These are phyloP conservation scores for Bruguiera sexangula DNA, from an alignment of 345 rosid species.

Conservation along the genomic window DNA sequence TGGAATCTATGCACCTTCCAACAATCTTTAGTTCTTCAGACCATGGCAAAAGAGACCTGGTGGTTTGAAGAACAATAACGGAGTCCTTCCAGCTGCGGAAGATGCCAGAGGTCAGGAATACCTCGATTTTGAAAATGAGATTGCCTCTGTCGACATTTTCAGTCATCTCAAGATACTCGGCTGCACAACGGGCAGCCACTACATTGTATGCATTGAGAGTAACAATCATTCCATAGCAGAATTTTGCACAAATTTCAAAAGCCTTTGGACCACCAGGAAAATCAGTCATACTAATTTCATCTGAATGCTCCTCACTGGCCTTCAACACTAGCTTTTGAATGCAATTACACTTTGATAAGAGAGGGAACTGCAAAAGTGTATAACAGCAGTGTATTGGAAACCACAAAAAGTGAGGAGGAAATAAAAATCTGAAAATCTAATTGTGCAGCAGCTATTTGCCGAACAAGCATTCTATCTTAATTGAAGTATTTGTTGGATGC, in stretches of 20 bases:
- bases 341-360: slow-evolving; percentile 73
- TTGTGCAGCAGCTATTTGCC: background rate
- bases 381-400: slow-evolving; percentile 4
- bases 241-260: slow-evolving; percentile 91
- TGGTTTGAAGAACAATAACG: slow-evolving; percentile 81
- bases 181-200: slow-evolving; percentile 81
- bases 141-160: slow-evolving; percentile 80
- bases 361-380: slow-evolving; percentile 67
- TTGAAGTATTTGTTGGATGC: background rate
- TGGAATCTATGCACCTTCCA: slow-evolving; percentile 80
- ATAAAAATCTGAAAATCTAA: background rate
- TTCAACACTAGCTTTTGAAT: slow-evolving; percentile 59
- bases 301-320: slow-evolving; percentile 48
- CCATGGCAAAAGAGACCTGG: slow-evolving; percentile 76
- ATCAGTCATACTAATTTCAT: slow-evolving; percentile 55
- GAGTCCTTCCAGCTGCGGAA: slow-evolving; percentile 96
- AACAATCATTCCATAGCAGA: slow-evolving; percentile 89
- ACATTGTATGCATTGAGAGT: slow-evolving; percentile 84
- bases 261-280: slow-evolving; percentile 89
- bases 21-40: slow-evolving; percentile 84
- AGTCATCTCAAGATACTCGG: slow-evolving; percentile 91
- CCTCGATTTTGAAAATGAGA: slow-evolving; percentile 74
- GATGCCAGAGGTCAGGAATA: slow-evolving; percentile 78
- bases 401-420: background rate
- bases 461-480: background rate